phyloP scores from a whole-genome alignment of 176 grass and related monocot genomes.

The Pharus latifolius region DNA sequence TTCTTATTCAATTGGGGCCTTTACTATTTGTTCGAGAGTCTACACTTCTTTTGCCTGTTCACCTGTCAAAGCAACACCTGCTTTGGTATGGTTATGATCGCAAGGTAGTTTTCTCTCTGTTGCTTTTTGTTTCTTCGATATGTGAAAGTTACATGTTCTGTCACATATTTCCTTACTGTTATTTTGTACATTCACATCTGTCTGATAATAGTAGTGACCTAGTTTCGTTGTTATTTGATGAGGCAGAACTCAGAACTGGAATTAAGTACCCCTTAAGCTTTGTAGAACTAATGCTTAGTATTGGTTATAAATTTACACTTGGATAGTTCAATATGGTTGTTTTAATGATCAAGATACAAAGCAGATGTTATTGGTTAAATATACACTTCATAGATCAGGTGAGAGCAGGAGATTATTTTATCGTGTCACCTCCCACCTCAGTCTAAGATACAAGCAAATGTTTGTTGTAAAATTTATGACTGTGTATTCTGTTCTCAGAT shows the following conservation, averaged over 20 bases:
- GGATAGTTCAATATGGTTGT: no score
- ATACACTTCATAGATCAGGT: no score
- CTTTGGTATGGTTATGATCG: constrained; percentile 98
- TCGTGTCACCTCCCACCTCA: background rate
- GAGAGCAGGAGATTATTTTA: no score
- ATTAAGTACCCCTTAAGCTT: background rate
- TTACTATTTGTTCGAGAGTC: constrained; percentile 81
- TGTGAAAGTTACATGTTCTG: background rate
- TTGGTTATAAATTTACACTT: no score
- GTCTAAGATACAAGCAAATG: background rate
- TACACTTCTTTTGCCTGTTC: constrained; percentile 85
- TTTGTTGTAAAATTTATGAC: background rate
- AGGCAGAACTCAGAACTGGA: background rate
- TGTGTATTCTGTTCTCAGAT: background rate
- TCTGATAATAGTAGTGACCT: background rate
- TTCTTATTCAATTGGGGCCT: constrained; percentile 87
- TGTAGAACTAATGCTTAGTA: no score
- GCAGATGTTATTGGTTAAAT: no score
- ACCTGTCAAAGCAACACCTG: constrained; percentile 94
- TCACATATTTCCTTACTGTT: background rate
- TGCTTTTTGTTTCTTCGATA: background rate
- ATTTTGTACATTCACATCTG: background rate
- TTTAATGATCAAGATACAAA: no score
- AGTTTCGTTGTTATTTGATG: background rate
- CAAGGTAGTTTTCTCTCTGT: constrained; percentile 42